These are phyloP conservation scores for Meyerozyma carpophila DNA, from an alignment of 1,139 yeast species.

Conservation along the genomic window DNA sequence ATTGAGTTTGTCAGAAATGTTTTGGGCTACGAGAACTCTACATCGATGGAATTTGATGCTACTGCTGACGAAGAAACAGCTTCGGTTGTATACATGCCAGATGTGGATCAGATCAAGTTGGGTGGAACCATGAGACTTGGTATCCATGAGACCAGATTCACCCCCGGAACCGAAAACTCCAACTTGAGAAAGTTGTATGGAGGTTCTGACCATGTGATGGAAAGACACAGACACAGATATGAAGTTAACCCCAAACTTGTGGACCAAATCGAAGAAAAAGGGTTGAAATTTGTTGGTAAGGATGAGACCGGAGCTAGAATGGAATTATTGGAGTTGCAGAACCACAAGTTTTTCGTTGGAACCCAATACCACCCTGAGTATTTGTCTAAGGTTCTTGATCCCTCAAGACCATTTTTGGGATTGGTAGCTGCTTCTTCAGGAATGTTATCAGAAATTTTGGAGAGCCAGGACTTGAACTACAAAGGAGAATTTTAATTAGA, in stretches of 20 bases:
- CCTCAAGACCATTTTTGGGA: constrained; percentile 95
- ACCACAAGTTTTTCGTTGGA: constrained; percentile 88
- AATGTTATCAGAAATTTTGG: constrained; percentile 57
- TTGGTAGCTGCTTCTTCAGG: constrained; percentile 92
- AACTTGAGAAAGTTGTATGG: constrained; percentile 79
- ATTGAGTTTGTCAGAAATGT: constrained; percentile 88
- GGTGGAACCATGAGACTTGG: constrained; percentile 99
- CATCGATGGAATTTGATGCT: constrained; percentile 82
- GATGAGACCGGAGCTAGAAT: constrained; percentile 88
- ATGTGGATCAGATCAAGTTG: constrained; percentile 88
- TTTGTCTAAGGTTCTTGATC: constrained; percentile 90
- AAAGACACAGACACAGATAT: constrained; percentile 98
- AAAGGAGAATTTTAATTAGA: constrained; percentile 38
- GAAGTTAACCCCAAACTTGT: constrained; percentile 89
- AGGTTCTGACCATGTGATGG: constrained; percentile 60
- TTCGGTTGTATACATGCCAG: constrained; percentile 96
- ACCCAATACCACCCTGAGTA: constrained; percentile 99
- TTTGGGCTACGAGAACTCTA: constrained; percentile 62
- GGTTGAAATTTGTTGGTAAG: constrained; percentile 86
- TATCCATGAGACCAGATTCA: constrained; percentile 82
- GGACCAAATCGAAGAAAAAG: constrained; percentile 62
- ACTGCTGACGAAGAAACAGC: constrained; percentile 58
- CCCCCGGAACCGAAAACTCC: constrained; percentile 62
- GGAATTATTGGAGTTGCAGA: constrained; percentile 81
- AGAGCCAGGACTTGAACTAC: constrained; percentile 37